phyloP scores from a whole-genome alignment of 2,329 filamentous ascomycete species.

The Colletotrichum graminicola region DNA sequence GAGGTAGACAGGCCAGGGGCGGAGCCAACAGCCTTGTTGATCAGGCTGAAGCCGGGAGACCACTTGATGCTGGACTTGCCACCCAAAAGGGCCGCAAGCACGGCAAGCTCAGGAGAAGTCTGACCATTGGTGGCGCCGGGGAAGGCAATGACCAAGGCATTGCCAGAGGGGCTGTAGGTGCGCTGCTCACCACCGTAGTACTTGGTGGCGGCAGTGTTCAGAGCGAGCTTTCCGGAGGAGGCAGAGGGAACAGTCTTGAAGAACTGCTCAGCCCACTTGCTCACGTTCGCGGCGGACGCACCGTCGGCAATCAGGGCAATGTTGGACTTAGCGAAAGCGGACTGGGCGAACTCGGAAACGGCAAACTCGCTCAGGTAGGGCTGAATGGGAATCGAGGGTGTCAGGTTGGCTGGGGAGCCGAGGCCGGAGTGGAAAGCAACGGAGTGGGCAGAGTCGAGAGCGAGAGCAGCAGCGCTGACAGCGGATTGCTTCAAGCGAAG shows the following conservation, averaged over 20 bases:
- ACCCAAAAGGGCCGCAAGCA: slow-evolving; percentile 90
- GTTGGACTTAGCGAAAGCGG: slow-evolving; percentile 89
- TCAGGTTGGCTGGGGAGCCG: slow-evolving; percentile 81
- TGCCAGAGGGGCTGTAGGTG: slow-evolving; percentile 80
- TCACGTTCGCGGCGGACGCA: slow-evolving; percentile 78
- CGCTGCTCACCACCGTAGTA: slow-evolving; percentile 98
- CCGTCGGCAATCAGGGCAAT: slow-evolving; percentile 93
- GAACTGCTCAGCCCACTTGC: slow-evolving; percentile 94
- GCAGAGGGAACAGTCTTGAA: slow-evolving; percentile 78
- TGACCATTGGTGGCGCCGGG: slow-evolving; percentile 84
- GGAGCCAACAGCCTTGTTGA: slow-evolving; percentile 81
- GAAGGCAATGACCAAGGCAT: slow-evolving; percentile 92
- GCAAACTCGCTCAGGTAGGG: slow-evolving; percentile 84
- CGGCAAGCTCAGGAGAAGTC: slow-evolving; percentile 90
- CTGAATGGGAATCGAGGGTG: slow-evolving; percentile 76
- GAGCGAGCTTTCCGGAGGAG: slow-evolving; percentile 62
- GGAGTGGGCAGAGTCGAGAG: slow-evolving; percentile 86
- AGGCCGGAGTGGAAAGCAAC: slow-evolving; percentile 95
- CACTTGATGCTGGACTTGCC: slow-evolving; percentile 95
- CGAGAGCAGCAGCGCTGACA: slow-evolving; percentile 75
- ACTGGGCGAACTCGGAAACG: slow-evolving; percentile 80
- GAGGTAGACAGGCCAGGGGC: slow-evolving; percentile 75
- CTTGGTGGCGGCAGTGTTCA: slow-evolving; percentile 76
- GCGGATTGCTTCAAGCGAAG: slow-evolving; percentile 81
- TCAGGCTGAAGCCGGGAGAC: slow-evolving; percentile 90